Base-by-base conservation (phyloP, 2,329 filamentous ascomycete genomes). In the Rhynchosporium secalis region DNA sequence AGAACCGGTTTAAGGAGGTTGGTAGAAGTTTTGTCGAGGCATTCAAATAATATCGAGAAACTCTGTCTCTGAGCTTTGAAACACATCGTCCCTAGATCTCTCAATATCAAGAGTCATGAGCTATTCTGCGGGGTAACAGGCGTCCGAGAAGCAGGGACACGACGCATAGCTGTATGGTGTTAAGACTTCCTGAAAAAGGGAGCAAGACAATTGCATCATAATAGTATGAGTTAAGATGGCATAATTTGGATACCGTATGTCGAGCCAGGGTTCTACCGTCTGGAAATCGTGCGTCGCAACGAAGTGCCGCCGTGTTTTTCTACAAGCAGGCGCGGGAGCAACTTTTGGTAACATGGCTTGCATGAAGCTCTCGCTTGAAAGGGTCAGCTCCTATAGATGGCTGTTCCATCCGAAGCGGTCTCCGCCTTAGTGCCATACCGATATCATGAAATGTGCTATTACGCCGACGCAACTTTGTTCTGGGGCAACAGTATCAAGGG, bases 61-160 rank as follows among this genome's bases (percentile, higher is more conserved):
- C 29, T 33, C 36, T 28, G 1, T 80, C 2, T 73, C 76, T 62
- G 36, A 29, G 47, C 75, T 76, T 43, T 78, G 73, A 72, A 76
- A 81, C 1, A 74, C 78, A 64, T 80, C 78, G 0, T 71, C 66
- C 81, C 79, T 0, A 75, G 40, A 78, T 52, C 73, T 76, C 33
- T 69, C 67, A 8, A 74, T 77, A 4, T 77, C 75, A 69, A 66
- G 81, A 78, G 1, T 78, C 70, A 70, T 75, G 29, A 20, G 20
- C 41, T 33, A 26, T 15, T 31, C 33, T 46, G 41, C 13, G 54
- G 54, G 51, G 51, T 40, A 40, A 20, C 36, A 28, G 38, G 49
- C 15, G 38, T 38, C 31, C 31, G 49, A 52, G 51, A 41, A 40
- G n/a, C 20, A 54, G 26, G 51, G 33, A 33, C 20, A 40, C 51